These are phyloP conservation scores for Thyridium curvatum DNA, from an alignment of 2,329 filamentous ascomycete genomes.

Conservation along the genomic window DNA sequence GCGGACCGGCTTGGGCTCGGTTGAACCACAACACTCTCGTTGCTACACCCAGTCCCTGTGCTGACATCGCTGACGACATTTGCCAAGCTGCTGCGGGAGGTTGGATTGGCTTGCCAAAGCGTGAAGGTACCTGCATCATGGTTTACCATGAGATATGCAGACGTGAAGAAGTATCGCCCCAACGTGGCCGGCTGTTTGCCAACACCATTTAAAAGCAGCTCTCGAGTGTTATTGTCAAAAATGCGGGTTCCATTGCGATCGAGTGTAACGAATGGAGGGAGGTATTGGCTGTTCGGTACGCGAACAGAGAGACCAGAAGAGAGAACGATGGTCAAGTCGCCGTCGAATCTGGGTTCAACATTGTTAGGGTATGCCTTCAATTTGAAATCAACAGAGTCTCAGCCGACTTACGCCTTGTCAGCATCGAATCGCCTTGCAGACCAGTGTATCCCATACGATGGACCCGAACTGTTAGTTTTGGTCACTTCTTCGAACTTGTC, in stretches of 20 bases:
- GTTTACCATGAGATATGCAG: slow-evolving; percentile 28
- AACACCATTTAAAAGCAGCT: slow-evolving; percentile 17
- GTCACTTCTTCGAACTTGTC: slow-evolving; percentile 11
- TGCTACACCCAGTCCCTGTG: too few relatives aligned
- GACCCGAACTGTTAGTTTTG: slow-evolving; percentile 4
- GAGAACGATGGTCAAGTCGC: slow-evolving; percentile 20
- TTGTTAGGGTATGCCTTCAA: too few relatives aligned
- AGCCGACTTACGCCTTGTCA: too few relatives aligned
- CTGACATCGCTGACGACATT: too few relatives aligned
- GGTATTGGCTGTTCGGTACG: slow-evolving; percentile 20
- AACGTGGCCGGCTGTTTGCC: slow-evolving; percentile 14
- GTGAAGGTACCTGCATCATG: slow-evolving; percentile 23
- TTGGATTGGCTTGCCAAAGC: slow-evolving; percentile 24
- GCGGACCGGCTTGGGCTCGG: too few relatives aligned
- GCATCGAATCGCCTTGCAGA: background rate
- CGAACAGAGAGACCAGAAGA: slow-evolving; percentile 18
- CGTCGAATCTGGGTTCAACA: slow-evolving; percentile 12
- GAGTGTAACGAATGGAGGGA: slow-evolving; percentile 19
- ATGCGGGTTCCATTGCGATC: slow-evolving; percentile 16
- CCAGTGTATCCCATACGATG: slow-evolving; percentile 13
- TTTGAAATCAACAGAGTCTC: too few relatives aligned
- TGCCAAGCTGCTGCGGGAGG: slow-evolving; percentile 4
- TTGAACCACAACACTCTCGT: too few relatives aligned
- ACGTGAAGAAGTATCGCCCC: slow-evolving; percentile 24
- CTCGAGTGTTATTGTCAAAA: slow-evolving; percentile 8